These are phyloP conservation scores for Dothistroma pini DNA, from an alignment of 2,329 filamentous ascomycete species.

Conservation along the genomic window DNA sequence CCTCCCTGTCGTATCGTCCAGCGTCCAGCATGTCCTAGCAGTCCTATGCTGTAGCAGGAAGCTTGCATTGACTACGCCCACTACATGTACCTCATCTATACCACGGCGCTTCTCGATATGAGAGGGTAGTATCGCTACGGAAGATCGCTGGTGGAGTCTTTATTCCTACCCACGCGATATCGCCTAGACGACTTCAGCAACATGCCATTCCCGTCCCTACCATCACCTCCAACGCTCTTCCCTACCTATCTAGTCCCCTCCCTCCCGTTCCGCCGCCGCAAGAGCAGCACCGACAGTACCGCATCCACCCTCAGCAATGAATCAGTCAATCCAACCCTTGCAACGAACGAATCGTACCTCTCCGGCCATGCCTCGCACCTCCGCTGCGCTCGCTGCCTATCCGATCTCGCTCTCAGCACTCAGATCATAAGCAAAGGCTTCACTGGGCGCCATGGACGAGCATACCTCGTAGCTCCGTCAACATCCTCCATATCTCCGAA, in stretches of 20 bases:
- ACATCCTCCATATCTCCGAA: constrained; percentile 32
- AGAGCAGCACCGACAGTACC: constrained; percentile 39
- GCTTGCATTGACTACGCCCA: background rate
- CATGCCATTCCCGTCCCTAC: constrained; percentile 29
- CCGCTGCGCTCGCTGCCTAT: constrained; percentile 56
- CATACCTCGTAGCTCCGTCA: constrained; percentile 57
- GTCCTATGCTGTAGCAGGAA: background rate
- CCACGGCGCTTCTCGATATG: constrained; percentile 4
- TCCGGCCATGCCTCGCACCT: constrained; percentile 52
- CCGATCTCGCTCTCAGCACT: constrained; percentile 55
- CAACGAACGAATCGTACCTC: constrained; percentile 39
- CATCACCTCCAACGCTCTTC: constrained; percentile 42
- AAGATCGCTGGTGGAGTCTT: background rate
- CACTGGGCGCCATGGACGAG: constrained; percentile 61
- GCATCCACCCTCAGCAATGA: constrained; percentile 34
- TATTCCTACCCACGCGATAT: background rate
- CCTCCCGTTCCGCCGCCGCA: constrained; percentile 46
- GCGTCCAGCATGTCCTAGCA: background rate
- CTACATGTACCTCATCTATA: background rate
- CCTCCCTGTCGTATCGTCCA: background rate
- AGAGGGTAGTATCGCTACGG: constrained; percentile 8
- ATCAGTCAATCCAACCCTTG: constrained; percentile 22
- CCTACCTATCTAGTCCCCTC: constrained; percentile 51
- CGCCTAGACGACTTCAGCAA: background rate
- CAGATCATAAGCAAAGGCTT: constrained; percentile 64